Evolutionary conservation across 768 basidiomycete species (phyloP), one percentile per base, ranked within the genome.

Genomic region (Hydnomerulius pinastri): DNA sequence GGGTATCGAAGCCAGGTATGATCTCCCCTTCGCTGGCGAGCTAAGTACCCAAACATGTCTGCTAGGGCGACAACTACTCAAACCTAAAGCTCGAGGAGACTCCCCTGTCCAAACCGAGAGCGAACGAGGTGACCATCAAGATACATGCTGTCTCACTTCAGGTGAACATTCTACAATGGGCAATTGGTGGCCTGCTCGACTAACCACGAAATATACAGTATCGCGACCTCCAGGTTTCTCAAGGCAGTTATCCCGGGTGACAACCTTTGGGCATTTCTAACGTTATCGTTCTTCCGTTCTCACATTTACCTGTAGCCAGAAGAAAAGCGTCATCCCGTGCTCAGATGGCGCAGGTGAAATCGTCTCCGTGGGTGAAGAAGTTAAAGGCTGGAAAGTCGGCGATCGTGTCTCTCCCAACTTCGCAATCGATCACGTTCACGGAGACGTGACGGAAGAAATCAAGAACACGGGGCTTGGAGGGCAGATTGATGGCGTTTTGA

Each of bases 291-390:
- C 29, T 38, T 24, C 12, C 6, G 71, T 1, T 68, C 9, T 72
- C 72, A 29, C 70, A 68, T 56, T 46, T 15, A 36, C 9, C 44
- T 20, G 48, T 53, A 64, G 62, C 27, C 43, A 51, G 32, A 67
- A 65, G 53, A 39, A 49, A 24, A 55, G 70, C 21, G 51, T 64
- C 28, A 54, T 73, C 29, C 69, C 68, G 4, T 62, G 63, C 21
- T 75, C 83, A 0, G 82, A 85, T 56, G 73, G 77, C 66, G 79
- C 82, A 15, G 82, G 83, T 11, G 81, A 83, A 56, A 68, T 85
- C 41, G 63, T 82, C 27, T 71, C 77, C 1, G 59, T 81, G 9
- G 71, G 74, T 5, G 59, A 57, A 24, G 67, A 66, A 2, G 70
- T 72, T 36, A 77, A 65, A 24, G 67, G 61, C 5, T 84, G 80